Conservation (phyloP, 2,329 filamentous ascomycete species). For the Cercospora janseana region DNA sequence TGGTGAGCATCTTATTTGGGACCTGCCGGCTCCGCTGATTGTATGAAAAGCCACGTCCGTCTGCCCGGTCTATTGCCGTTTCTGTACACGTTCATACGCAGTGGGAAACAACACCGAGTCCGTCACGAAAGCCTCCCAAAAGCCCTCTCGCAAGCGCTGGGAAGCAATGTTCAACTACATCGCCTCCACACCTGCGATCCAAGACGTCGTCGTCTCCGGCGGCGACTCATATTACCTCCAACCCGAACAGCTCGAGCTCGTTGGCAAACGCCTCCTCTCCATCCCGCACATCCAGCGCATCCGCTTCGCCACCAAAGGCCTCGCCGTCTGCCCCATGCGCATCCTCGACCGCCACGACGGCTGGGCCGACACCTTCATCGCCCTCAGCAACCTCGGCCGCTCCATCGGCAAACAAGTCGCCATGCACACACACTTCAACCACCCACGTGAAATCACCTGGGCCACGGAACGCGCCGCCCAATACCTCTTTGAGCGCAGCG, state of each 20-base stretch:
- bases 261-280: constrained; percentile 56
- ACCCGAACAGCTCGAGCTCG: constrained; percentile 52
- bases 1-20: constrained; percentile 43
- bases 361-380: constrained; percentile 56
- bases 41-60: constrained; percentile 52
- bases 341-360: constrained; percentile 53
- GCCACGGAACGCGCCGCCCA: constrained; percentile 54
- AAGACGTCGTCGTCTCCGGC: constrained; percentile 63
- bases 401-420: constrained; percentile 59
- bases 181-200: constrained; percentile 48
- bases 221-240: constrained; percentile 61
- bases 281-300: constrained; percentile 61
- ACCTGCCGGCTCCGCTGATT: background rate
- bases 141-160: constrained; percentile 50
- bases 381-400: constrained; percentile 52
- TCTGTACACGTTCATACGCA: constrained; percentile 61
- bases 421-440: constrained; percentile 65
- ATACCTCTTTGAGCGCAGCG: constrained; percentile 51
- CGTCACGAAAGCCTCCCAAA: constrained; percentile 41
- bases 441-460: constrained; percentile 62
- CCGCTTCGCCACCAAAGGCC: constrained; percentile 61
- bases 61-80: constrained; percentile 63
- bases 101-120: constrained; percentile 57
- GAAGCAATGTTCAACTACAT: constrained; percentile 59
- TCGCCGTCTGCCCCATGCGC: constrained; percentile 58